These are phyloP conservation scores for Fusarium neocosmosporiellum DNA, from an alignment of 2,329 filamentous ascomycete genomes.

Conservation along the genomic window DNA sequence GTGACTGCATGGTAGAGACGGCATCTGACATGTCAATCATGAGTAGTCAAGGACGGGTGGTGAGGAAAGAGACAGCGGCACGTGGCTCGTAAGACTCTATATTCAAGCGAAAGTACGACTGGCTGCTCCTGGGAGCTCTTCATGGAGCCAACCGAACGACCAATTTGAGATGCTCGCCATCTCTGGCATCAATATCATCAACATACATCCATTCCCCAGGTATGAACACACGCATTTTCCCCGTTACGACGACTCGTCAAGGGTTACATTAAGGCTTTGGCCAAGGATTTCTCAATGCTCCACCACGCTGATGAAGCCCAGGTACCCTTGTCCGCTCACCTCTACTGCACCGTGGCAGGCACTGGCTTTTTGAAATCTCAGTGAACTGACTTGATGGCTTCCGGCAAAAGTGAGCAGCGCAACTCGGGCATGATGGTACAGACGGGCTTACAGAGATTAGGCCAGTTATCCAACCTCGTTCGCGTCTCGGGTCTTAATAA, in stretches of 20 bases:
- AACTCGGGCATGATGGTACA: background rate
- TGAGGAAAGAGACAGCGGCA: constrained; percentile 31
- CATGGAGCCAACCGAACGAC: background rate
- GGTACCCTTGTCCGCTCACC: constrained; percentile 28
- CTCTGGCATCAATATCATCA: background rate
- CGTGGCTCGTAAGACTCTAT: constrained; percentile 18
- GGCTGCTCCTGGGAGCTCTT: background rate
- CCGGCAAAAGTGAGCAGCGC: constrained; percentile 30
- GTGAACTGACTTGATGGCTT: constrained; percentile 25
- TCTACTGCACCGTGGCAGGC: constrained; percentile 13
- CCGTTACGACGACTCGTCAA: background rate
- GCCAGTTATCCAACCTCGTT: constrained; percentile 21
- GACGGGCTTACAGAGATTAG: constrained; percentile 31
- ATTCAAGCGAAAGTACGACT: constrained; percentile 29
- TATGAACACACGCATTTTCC: constrained; percentile 10
- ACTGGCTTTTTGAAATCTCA: constrained; percentile 25
- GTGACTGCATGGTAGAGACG: constrained; percentile 32
- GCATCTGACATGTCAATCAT: constrained; percentile 39
- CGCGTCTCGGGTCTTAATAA: constrained; percentile 3
- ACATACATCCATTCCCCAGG: constrained; percentile 17
- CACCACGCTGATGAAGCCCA: constrained; percentile 18
- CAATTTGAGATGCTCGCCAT: background rate
- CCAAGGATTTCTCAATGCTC: constrained; percentile 1
- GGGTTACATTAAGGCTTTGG: background rate
- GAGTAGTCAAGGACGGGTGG: constrained; percentile 31